Percentiles rank a stretch among this genome's conserved stretches.
phyloP scores from a whole-genome alignment of 2,329 filamentous ascomycete species.

The Tolypocladium cylindrosporum region DNA sequence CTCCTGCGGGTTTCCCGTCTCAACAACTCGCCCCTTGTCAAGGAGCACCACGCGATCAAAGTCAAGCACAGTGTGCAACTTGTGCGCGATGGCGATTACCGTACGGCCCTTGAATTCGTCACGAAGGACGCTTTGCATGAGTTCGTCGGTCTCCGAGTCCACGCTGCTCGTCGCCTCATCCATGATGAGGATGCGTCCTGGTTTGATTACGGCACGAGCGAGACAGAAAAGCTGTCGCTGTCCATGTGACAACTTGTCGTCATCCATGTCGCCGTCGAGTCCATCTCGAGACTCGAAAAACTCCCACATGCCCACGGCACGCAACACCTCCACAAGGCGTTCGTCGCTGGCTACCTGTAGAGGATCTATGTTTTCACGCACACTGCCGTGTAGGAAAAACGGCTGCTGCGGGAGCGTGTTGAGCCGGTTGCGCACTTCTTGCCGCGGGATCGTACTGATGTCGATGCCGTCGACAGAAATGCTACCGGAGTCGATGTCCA shows the following conservation, averaged over 20 bases:
- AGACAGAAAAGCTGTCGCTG: slow-evolving; percentile 35
- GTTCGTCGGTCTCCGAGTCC: slow-evolving; percentile 21
- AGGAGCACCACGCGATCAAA: slow-evolving; percentile 54
- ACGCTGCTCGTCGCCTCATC: slow-evolving; percentile 28
- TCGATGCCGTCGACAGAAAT: slow-evolving; percentile 36
- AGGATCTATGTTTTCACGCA: slow-evolving; percentile 41
- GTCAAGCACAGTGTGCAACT: slow-evolving; percentile 35
- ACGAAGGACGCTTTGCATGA: slow-evolving; percentile 21
- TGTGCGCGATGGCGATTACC: slow-evolving; percentile 34
- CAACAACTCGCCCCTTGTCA: slow-evolving; percentile 52
- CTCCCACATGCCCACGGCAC: slow-evolving; percentile 32
- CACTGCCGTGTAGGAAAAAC: slow-evolving; percentile 35
- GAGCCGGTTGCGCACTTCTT: slow-evolving; percentile 18
- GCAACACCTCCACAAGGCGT: slow-evolving; percentile 30
- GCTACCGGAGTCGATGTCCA: slow-evolving; percentile 28
- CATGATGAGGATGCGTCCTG: slow-evolving; percentile 23
- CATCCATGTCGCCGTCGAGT: slow-evolving; percentile 21
- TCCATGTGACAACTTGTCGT: slow-evolving; percentile 26
- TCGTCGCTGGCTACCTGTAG: slow-evolving; percentile 23
- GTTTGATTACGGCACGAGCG: slow-evolving; percentile 23
- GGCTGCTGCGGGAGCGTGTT: slow-evolving; percentile 41
- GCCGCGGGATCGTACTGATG: slow-evolving; percentile 11
- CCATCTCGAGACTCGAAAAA: slow-evolving; percentile 27
- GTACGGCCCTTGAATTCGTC: slow-evolving; percentile 34
- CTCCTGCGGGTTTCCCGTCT: slow-evolving; percentile 18